These are phyloP conservation scores for Sporothrix euskadiensis DNA, from an alignment of 2,329 filamentous ascomycete species.

Conservation along the genomic window DNA sequence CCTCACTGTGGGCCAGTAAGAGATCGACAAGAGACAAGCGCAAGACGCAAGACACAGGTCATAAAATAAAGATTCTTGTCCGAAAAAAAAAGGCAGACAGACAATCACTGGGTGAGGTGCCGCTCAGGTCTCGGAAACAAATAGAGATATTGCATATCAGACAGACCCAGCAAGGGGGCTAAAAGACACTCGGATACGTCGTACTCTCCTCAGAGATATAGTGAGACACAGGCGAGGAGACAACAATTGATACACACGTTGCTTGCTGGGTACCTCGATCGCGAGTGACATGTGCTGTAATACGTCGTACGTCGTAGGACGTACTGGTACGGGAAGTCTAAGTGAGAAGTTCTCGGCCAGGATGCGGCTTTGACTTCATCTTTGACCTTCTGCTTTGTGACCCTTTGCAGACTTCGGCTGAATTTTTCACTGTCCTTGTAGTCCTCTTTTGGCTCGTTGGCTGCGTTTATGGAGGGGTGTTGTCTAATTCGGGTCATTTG, in stretches of 20 bases:
- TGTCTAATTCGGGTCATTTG: neutral
- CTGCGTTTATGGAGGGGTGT: neutral
- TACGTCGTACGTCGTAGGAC: neutral
- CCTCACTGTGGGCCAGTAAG: conserved; percentile 4
- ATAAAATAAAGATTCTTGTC: neutral
- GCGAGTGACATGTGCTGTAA: neutral
- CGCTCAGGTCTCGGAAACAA: conserved; percentile 1
- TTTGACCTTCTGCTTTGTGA: neutral
- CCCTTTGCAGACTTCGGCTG: neutral
- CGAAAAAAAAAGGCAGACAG: neutral
- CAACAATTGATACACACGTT: neutral
- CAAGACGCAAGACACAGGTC: neutral
- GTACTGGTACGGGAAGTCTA: neutral
- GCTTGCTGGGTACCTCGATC: too few species aligned
- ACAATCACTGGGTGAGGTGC: neutral
- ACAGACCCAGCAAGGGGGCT: neutral
- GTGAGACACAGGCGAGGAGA: neutral
- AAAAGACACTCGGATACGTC: neutral
- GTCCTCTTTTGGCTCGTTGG: neutral
- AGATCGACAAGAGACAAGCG: conserved; percentile 21
- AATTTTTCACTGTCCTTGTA: neutral
- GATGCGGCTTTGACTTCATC: neutral
- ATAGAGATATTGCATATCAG: conserved; percentile 15
- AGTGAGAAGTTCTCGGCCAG: too few species aligned
- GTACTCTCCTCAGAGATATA: neutral